Evolutionary conservation across 2,329 filamentous ascomycete species (phyloP).

Genomic region (Dothiorella sarmentorum): DNA sequence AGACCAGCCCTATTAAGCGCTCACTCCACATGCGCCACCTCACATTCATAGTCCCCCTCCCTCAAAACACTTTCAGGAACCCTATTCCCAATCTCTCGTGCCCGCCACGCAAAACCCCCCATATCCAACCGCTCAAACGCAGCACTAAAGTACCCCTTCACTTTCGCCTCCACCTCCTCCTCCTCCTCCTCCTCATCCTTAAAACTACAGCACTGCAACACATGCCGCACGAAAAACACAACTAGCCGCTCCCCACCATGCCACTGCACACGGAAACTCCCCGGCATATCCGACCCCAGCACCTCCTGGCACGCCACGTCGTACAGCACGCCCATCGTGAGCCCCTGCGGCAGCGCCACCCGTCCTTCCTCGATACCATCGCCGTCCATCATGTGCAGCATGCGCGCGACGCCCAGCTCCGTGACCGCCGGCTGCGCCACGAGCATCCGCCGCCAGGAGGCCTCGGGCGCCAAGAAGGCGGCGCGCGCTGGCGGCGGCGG

Average conservation of each 20-base stretch:
- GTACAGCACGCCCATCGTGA: not conserved
- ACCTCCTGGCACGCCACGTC: not conserved
- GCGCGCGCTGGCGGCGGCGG: not conserved
- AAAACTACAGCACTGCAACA: not conserved
- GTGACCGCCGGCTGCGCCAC: slow-evolving; percentile 3
- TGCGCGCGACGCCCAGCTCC: not conserved
- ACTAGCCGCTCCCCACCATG: not conserved
- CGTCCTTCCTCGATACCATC: not conserved
- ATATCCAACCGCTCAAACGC: not conserved
- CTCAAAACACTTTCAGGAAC: too few species aligned
- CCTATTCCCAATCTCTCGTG: too few species aligned
- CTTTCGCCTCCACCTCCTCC: too few species aligned
- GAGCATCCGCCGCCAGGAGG: slow-evolving; percentile 11
- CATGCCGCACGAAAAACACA: not conserved
- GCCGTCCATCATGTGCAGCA: not conserved
- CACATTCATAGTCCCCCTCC: too few species aligned
- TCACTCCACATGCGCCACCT: too few species aligned
- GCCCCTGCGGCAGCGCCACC: not conserved
- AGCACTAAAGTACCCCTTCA: not conserved
- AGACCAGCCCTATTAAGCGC: too few species aligned
- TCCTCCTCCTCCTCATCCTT: too few species aligned
- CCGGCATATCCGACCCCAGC: not conserved
- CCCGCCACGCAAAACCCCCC: not conserved
- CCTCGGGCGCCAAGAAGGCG: not conserved
- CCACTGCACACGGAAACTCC: not conserved